phyloP scores from a whole-genome alignment of 192 early-diverging fungal species.

The Coemansia sp. region DNA sequence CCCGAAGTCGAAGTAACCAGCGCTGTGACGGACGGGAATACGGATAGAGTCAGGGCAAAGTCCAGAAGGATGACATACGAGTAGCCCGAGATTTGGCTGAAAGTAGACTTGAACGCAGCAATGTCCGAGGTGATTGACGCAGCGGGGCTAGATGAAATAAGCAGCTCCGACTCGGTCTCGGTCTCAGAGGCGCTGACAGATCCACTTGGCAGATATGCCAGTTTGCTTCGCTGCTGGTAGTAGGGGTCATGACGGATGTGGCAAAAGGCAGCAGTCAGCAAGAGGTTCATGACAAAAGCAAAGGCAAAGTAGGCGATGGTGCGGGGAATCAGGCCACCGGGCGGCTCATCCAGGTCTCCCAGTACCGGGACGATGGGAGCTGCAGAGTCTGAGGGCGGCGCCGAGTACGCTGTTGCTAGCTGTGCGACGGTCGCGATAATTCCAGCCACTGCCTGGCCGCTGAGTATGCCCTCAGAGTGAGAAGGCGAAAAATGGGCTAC shows the following conservation, averaged over 20 bases:
- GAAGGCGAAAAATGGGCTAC: slow-evolving; percentile 64
- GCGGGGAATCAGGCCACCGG: slow-evolving; percentile 19
- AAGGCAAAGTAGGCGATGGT: slow-evolving; percentile 50
- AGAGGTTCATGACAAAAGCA: slow-evolving; percentile 33
- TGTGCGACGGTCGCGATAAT: slow-evolving; percentile 63
- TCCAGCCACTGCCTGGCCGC: slow-evolving; percentile 64
- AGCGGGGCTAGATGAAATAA: slow-evolving; percentile 6
- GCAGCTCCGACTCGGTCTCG: slow-evolving; percentile 27
- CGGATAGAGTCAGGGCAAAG: slow-evolving; percentile 65
- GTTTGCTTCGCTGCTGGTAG: slow-evolving; percentile 40
- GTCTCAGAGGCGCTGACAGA: not conserved
- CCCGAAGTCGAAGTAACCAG: slow-evolving; percentile 56
- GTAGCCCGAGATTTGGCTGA: slow-evolving; percentile 48
- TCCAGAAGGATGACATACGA: slow-evolving; percentile 57
- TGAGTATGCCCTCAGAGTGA: slow-evolving; percentile 71
- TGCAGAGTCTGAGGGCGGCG: slow-evolving; percentile 10
- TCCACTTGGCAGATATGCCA: slow-evolving; percentile 9
- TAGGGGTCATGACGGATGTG: slow-evolving; percentile 29
- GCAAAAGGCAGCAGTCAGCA: slow-evolving; percentile 30
- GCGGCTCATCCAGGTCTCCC: not conserved
- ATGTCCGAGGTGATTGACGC: slow-evolving; percentile 10
- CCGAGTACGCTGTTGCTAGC: slow-evolving; percentile 57
- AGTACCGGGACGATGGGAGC: not conserved
- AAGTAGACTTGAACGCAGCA: slow-evolving; percentile 27
- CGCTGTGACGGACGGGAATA: slow-evolving; percentile 74